Evolutionary conservation across 805 yeast genomes (phyloP).

Genomic region (Lachancea thermotolerans): DNA sequence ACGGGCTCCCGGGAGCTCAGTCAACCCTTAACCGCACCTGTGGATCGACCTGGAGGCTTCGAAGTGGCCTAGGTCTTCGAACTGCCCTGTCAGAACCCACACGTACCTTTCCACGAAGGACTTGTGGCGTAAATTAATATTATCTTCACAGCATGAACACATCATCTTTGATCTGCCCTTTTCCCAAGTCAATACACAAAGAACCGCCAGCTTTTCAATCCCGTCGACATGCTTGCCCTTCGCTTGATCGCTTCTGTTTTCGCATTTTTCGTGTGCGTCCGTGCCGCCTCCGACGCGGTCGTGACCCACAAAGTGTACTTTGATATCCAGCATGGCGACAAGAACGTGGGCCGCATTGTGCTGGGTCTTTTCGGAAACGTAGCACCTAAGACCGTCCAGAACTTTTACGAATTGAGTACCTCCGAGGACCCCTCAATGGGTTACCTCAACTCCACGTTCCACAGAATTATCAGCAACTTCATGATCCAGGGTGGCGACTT

Average conservation of each 20-base stretch:
- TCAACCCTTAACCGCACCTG: too few species aligned
- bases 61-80: too few species aligned
- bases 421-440: slow-evolving; percentile 68
- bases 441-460: slow-evolving; percentile 58
- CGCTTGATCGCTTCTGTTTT: slow-evolving; percentile 2
- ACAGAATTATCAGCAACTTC: slow-evolving; percentile 63
- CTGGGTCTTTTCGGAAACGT: slow-evolving; percentile 83
- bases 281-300: slow-evolving; percentile 27
- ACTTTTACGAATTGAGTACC: slow-evolving; percentile 71
- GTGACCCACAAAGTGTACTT: slow-evolving; percentile 79
- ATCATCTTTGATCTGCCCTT: too few species aligned
- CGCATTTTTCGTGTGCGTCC: slow-evolving; percentile 13
- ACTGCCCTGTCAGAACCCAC: too few species aligned
- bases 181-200: too few species aligned
- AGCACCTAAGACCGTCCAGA: slow-evolving; percentile 84
- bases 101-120: too few species aligned
- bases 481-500: slow-evolving; percentile 83
- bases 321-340: slow-evolving; percentile 76
- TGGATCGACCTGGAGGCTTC: too few species aligned
- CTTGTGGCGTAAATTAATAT: too few species aligned
- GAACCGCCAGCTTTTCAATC: not conserved
- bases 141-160: too few species aligned
- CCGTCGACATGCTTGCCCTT: not conserved
- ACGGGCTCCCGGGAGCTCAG: too few species aligned
- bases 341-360: slow-evolving; percentile 70